Conservation (phyloP, 2,329 filamentous ascomycete genomes). For the Fusarium liriodendri region DNA sequence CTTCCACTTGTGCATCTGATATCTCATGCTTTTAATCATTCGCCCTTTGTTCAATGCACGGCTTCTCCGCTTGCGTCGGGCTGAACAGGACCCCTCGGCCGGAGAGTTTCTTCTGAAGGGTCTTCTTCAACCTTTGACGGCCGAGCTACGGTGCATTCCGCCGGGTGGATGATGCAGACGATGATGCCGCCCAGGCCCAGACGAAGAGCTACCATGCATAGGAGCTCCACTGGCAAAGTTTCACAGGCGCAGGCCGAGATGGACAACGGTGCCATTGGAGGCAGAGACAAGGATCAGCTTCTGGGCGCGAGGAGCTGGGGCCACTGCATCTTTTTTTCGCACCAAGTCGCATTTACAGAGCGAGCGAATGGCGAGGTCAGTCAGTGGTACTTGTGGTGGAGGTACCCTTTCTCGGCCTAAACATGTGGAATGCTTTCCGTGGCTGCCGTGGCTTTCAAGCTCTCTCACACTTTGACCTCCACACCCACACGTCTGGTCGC, state of each 20-base stretch:
- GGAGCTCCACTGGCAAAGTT: conserved; percentile 34
- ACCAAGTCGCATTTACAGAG: conserved; percentile 9
- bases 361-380: background rate
- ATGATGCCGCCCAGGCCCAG: conserved; percentile 5
- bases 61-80: background rate
- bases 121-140: background rate
- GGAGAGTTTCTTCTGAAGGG: background rate
- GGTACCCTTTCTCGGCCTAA: conserved; percentile 20
- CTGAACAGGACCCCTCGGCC: background rate
- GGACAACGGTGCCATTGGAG: conserved; percentile 15
- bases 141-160: conserved; percentile 1
- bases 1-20: conserved; percentile 7
- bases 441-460: conserved; percentile 23
- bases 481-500: conserved; percentile 11
- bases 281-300: conserved; percentile 27
- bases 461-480: conserved; percentile 3
- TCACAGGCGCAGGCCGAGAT: conserved; percentile 34
- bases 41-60: conserved; percentile 1
- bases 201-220: background rate
- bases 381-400: conserved; percentile 20
- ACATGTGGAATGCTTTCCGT: conserved; percentile 14
- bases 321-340: conserved; percentile 32
- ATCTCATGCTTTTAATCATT: background rate
- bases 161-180: conserved; percentile 15
- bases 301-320: conserved; percentile 31